These are phyloP conservation scores for Helicostylum pulchrum DNA, from an alignment of 192 early-diverging fungal species.

Conservation along the genomic window DNA sequence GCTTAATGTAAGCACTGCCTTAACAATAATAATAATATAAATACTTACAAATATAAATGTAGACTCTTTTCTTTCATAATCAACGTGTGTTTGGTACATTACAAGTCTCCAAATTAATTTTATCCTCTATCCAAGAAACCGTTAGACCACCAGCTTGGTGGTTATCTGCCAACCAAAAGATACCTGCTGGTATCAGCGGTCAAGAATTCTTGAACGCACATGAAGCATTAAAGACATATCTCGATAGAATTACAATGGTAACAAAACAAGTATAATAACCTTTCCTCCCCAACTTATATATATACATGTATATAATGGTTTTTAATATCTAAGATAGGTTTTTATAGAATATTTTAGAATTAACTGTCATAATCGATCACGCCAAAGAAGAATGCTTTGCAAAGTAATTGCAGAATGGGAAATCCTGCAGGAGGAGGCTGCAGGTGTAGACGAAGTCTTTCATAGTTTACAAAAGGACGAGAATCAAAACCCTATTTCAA, in stretches of 20 bases:
- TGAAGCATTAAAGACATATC: constrained; percentile 3
- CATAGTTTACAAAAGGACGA: constrained; percentile 4
- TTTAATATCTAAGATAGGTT: constrained; percentile 26
- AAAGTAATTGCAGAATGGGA: constrained; percentile 62
- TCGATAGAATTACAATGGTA: constrained; percentile 28
- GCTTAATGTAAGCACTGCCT: constrained; percentile 25
- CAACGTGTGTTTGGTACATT: constrained; percentile 36
- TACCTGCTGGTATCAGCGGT: neutral
- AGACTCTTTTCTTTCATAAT: constrained; percentile 43
- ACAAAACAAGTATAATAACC: neutral
- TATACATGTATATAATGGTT: neutral
- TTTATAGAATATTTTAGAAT: constrained; percentile 52
- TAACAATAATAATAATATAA: neutral
- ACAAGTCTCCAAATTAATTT: constrained; percentile 17
- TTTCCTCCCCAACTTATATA: too few species aligned
- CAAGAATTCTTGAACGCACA: constrained; percentile 7
- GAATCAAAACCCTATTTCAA: neutral
- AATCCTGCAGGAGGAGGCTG: constrained; percentile 43
- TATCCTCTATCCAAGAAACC: constrained; percentile 15
- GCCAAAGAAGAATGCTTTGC: constrained; percentile 55
- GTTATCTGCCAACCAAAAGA: constrained; percentile 7
- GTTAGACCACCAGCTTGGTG: constrained; percentile 30
- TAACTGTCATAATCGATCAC: constrained; percentile 57
- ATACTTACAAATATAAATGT: constrained; percentile 13
- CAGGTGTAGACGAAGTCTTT: constrained; percentile 23